Evolutionary conservation across 306 rosid genomes (phyloP).

Genomic region (Argentina anserina): DNA sequence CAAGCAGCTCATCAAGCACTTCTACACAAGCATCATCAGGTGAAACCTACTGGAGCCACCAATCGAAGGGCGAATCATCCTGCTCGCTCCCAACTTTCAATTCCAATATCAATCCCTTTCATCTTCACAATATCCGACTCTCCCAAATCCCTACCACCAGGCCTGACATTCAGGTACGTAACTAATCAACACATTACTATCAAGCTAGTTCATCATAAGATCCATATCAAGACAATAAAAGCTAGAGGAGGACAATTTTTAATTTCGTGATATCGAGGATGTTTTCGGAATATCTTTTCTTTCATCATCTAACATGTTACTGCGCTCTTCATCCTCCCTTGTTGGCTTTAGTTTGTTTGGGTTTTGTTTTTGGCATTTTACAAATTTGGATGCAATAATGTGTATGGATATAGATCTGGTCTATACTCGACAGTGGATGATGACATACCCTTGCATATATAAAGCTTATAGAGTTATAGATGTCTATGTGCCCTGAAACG

Average conservation of each 20-base stretch:
- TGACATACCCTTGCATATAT: background rate
- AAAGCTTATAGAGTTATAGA: background rate
- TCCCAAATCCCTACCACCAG: conserved; percentile 25
- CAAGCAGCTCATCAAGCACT: conserved; percentile 47
- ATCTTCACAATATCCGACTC: conserved; percentile 18
- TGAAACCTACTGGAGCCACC: conserved; percentile 50
- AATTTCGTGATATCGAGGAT: no score
- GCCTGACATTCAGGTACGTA: conserved; percentile 47
- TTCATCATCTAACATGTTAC: background rate
- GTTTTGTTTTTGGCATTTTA: background rate
- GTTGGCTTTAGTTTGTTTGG: background rate
- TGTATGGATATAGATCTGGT: background rate
- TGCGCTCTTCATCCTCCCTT: background rate
- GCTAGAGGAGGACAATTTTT: background rate
- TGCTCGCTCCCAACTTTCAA: conserved; percentile 59
- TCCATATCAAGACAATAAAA: background rate
- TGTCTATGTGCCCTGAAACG: background rate
- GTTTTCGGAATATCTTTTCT: background rate
- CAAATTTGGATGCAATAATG: background rate
- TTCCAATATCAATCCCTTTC: conserved; percentile 24
- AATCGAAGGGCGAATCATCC: conserved; percentile 38
- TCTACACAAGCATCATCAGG: conserved; percentile 50
- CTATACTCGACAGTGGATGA: conserved; percentile 14
- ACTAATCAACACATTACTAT: background rate
- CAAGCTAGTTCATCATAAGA: no score